Evolutionary conservation across 805 yeast genomes (phyloP).

Genomic region (Metschnikowia drakensbergensis): DNA sequence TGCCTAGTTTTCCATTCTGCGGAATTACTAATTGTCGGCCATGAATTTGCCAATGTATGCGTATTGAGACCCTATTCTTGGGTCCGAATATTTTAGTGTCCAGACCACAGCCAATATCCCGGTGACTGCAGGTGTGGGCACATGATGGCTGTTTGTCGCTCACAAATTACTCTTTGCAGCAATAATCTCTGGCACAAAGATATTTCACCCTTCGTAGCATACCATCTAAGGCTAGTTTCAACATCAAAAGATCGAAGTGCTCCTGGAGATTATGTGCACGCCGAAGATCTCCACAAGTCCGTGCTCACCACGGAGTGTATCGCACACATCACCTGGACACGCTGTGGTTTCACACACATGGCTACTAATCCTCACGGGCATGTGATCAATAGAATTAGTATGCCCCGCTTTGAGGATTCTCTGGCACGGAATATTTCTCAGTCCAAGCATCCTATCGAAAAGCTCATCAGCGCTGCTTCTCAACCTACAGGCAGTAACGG

Average conservation of each 20-base stretch:
- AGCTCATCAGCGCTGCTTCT: slow-evolving; percentile 1
- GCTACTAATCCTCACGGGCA: slow-evolving; percentile 1
- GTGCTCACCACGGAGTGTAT: background rate
- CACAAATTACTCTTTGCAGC: no score
- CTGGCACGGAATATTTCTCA: background rate
- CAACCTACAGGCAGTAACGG: background rate
- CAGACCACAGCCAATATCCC: no score
- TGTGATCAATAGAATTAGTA: background rate
- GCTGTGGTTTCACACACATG: background rate
- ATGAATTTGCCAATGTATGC: no score
- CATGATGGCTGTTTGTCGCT: no score
- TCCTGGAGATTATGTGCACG: background rate
- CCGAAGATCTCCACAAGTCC: background rate
- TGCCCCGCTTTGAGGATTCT: background rate
- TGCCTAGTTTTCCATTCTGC: no score
- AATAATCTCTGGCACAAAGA: no score
- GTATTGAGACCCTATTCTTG: no score
- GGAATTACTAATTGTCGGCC: no score
- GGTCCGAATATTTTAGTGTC: no score
- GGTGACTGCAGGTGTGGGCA: no score
- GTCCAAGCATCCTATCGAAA: background rate
- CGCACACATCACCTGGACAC: background rate
- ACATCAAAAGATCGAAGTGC: background rate
- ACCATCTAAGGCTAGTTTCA: background rate
- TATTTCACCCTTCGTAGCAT: background rate